A percentile compares a stretch with the other conserved stretches of the same genome.
Conservation (phyloP, 148 eudicot species). For the Dysphania ambrosioides region DNA sequence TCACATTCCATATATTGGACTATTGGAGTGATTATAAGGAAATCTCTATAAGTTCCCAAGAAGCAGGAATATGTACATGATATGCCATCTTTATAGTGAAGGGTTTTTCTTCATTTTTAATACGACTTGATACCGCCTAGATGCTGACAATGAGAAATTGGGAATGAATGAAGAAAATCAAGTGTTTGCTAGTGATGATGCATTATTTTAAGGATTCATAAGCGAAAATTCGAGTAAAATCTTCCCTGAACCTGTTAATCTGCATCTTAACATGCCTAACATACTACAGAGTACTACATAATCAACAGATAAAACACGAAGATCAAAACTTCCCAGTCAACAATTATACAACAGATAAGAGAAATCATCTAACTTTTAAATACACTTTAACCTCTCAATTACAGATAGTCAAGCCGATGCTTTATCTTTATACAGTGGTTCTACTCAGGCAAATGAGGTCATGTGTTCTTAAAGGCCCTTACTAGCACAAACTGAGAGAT, state of each 20-base stretch:
- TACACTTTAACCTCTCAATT: conserved; percentile 4
- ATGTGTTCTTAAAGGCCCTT: conserved; percentile 7
- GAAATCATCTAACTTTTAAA: not conserved
- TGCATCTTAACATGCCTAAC: not conserved
- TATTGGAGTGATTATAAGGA: too few relatives aligned
- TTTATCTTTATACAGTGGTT: conserved; percentile 20
- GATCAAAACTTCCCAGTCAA: not conserved
- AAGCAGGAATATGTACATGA: too few relatives aligned
- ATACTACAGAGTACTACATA: too few relatives aligned
- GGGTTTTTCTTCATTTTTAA: too few relatives aligned
- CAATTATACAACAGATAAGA: not conserved
- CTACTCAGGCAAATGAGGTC: conserved; percentile 5
- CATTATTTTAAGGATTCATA: too few relatives aligned
- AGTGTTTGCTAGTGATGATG: not conserved
- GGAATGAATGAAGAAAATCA: too few relatives aligned
- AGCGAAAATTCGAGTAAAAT: not conserved
- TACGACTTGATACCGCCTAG: too few relatives aligned
- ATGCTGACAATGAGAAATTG: too few relatives aligned
- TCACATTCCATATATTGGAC: too few relatives aligned
- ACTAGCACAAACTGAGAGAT: not conserved
- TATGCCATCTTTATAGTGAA: too few relatives aligned
- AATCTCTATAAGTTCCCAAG: too few relatives aligned
- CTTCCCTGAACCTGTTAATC: not conserved
- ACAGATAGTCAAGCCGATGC: not conserved
- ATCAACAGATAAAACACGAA: not conserved